Base-by-base conservation (phyloP, 2,329 filamentous ascomycete species). In the Fonsecaea erecta region DNA sequence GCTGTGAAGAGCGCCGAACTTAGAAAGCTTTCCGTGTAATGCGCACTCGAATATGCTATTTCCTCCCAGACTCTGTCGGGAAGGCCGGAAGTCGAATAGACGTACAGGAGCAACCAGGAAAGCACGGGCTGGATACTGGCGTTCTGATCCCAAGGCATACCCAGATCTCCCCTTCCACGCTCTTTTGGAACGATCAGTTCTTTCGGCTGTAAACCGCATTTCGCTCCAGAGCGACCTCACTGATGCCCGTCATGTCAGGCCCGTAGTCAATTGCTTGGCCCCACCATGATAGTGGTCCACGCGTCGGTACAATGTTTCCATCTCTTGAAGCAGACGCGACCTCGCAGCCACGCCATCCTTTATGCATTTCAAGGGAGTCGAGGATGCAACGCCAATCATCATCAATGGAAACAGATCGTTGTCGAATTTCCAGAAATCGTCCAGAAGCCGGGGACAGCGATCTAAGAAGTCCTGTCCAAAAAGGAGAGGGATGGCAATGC, bases 401-500 rank as follows among this genome's bases (percentile, higher is more conserved):
- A 60, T 0, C 21, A 60, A n/a, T 3, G 43, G 52, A 62, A 62
- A 55, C 21, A 62, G 14, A 32, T 62, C 32, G 26, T 62, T 55
- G 37, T 62, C 59, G 26, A 62, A 54, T 18, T 46, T 62, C 59
- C 59, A 62, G 24, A 62, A 48, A 9, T 55, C 59, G 28, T 55
- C 54, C 18, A 56, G 21, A n/a, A 56, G 54, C 56, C n/a, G 6
- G 18, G 37, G 1, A 35, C 46, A 32, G 18, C 56, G 56, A 52
- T 48, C 30, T 26, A 51, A 34, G 16, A 60, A 60, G 56, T 60
- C 56, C 16, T 18, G 37, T 37, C 56, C 56, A 14, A 52, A 60
- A 14, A 60, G 40, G 5, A 51, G 56, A 21, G 24, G 37, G 12
- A 52, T 51, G 37, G 56, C 56, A 60, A 60, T 26, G 28, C 46